Base-by-base conservation (phyloP, 1,284 basidiomycete species). In the Erythrobasidium hasegawianum region DNA sequence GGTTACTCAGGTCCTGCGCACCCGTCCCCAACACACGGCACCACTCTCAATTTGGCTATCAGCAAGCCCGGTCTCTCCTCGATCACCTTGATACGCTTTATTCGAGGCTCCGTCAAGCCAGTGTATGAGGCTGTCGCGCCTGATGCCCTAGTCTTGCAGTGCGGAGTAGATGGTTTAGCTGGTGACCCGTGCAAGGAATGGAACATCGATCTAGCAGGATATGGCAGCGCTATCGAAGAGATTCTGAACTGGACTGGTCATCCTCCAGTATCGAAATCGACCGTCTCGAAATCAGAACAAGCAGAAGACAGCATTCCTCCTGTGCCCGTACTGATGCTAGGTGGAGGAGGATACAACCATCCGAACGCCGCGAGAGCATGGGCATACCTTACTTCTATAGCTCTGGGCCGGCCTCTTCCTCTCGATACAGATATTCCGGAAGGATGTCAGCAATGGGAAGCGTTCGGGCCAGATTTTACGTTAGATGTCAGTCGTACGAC, bases 341-440 rank as follows among this genome's bases (percentile, higher is more conserved):
- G 50, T 8, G 71, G 57, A 67, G 90, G 90, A 5, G 92, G 92
- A 0, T 95, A 95, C 73, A 81, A 88, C 73, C 83, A 84, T 13
- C 80, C 88, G 0, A 94, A 94, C 71, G 85, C 85, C 0, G 90
- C 91, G 0, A 83, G 90, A 18, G 87, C 88, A 0, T 95, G 90
- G 89, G 81, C 89, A 0, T 85, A 85, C 71, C 78, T 92, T 16
- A 94, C 90, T 0, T 86, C 87, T 0, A 78, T 88, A 1, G 83
- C 85, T 26, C 87, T 90, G 71, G 72, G 85, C n/a, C 43, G 29
- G 20, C 58, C 64, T 3, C n/a, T 60, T 11, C 20, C 39, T 3
- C 41, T 57, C 27, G 55, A 57, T 41, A 41, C 22, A 14, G 20
- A 16, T 20, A 22, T 67, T 2, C 59, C 57, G 7, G 53, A 57